Base-by-base conservation (phyloP, 2,329 filamentous ascomycete species). In the Ophiostoma ulmi region DNA sequence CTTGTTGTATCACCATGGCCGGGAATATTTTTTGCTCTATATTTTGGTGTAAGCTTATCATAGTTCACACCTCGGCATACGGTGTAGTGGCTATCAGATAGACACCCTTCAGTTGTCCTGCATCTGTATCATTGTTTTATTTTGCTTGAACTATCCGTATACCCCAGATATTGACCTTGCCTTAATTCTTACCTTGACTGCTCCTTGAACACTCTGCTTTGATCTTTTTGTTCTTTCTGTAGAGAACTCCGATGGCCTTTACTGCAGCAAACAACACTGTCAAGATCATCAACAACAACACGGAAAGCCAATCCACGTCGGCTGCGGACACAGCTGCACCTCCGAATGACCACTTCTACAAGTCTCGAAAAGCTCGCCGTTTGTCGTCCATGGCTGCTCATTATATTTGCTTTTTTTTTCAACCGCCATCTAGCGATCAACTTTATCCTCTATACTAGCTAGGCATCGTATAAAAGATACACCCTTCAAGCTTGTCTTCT, bases 321-420 rank as follows among this genome's bases (percentile, higher is more conserved):
- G n/a, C 52, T 26, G n/a, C 22, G 13, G 8, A 13, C n/a, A 22
- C 52, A 26, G 52, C 7, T 10, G n/a, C 52, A 58, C 52, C 52
- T 26, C 11, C 52, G 8, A 58, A 58, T 58, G 72, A 70, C 64
- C 72, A 72, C 55, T 70, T 71, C 65, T 74, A 74, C 71, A 74
- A 74, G 68, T 73, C 73, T 2, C 73, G 73, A 31, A 74, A 74
- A 48, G 55, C 80, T 2, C 75, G n/a, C 80, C 80, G 4, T 82
- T 82, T 71, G 80, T 80, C 70, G 75, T 81, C 6, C 81, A 81
- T 76, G 81, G 82, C 72, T 80, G 81, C 70, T 72, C 76, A 26
- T 75, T 79, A 52, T 74, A 76, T 20, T 76, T 77, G 5, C 76
- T 76, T 26, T 75, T 79, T 79, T 55, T 73, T 78, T 52, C 78